Conservation (phyloP, 1,139 yeast genomes). For the Debaryomyces subglobosus region DNA sequence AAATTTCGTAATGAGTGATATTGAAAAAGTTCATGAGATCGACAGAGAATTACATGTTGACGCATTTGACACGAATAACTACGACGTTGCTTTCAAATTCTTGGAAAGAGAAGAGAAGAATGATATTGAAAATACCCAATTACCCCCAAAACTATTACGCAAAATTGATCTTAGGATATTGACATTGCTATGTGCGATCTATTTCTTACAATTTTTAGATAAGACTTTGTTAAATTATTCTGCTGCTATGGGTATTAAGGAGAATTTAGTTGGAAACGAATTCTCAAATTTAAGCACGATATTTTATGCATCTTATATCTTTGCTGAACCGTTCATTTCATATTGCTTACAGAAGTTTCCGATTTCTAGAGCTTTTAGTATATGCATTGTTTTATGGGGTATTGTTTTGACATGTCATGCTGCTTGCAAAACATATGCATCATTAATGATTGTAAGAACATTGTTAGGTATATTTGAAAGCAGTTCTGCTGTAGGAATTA, state of each 20-base stretch:
- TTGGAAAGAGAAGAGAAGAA: slow-evolving; percentile 81
- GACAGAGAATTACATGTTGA: background rate
- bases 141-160: slow-evolving; percentile 5
- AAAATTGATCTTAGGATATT: slow-evolving; percentile 26
- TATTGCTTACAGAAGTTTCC: slow-evolving; percentile 31
- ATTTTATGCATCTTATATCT: slow-evolving; percentile 38
- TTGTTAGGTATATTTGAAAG: slow-evolving; percentile 39
- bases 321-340: slow-evolving; percentile 41
- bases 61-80: background rate
- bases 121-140: slow-evolving; percentile 60
- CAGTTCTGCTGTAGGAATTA: slow-evolving; percentile 48
- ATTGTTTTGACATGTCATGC: slow-evolving; percentile 28
- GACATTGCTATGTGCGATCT: slow-evolving; percentile 31
- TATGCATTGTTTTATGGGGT: slow-evolving; percentile 36
- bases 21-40: background rate
- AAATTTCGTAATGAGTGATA: background rate
- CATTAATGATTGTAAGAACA: slow-evolving; percentile 35
- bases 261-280: slow-evolving; percentile 32
- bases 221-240: slow-evolving; percentile 40
- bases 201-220: slow-evolving; percentile 41
- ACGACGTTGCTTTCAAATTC: slow-evolving; percentile 36
- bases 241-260: slow-evolving; percentile 46
- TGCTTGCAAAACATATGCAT: slow-evolving; percentile 31
- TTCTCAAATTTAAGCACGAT: slow-evolving; percentile 37
- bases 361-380: slow-evolving; percentile 29